phyloP scores from a whole-genome alignment of 1,284 basidiomycete species.

The Malassezia nana region DNA sequence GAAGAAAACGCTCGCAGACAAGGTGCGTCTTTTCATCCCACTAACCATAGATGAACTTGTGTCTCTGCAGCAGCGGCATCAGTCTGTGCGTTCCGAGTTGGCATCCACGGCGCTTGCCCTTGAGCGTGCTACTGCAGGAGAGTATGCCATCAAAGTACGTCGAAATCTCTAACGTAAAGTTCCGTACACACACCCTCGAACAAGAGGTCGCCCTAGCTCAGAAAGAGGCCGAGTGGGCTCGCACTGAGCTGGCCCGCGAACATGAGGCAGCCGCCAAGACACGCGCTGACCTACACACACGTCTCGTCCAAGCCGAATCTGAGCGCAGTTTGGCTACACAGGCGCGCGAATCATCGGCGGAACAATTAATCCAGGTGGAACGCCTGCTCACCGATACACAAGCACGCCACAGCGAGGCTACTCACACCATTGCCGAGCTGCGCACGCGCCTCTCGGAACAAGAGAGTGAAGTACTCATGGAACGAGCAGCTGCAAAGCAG shows the following conservation, averaged over 20 bases:
- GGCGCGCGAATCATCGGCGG: constrained; percentile 57
- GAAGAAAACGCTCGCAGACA: constrained; percentile 31
- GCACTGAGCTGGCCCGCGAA: constrained; percentile 31
- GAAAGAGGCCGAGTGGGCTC: constrained; percentile 59
- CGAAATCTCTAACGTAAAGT: constrained; percentile 51
- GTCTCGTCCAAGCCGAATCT: constrained; percentile 58
- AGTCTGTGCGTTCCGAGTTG: constrained; percentile 33
- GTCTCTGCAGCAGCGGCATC: constrained; percentile 21
- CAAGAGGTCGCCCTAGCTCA: constrained; percentile 67
- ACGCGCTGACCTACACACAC: constrained; percentile 58
- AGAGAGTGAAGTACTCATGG: constrained; percentile 65
- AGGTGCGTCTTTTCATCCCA: constrained; percentile 7
- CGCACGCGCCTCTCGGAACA: constrained; percentile 65
- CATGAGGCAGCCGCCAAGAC: constrained; percentile 25
- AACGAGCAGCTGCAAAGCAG: constrained; percentile 62
- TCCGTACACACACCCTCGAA: constrained; percentile 65
- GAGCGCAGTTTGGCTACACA: constrained; percentile 62
- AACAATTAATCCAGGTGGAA: constrained; percentile 61
- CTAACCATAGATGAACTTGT: constrained; percentile 29
- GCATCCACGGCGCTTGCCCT: constrained; percentile 28
- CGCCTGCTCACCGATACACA: constrained; percentile 60
- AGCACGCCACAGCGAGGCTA: constrained; percentile 61
- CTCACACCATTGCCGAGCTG: constrained; percentile 62
- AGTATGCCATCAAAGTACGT: constrained; percentile 30
- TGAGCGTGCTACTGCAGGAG: constrained; percentile 30